A percentile compares a stretch with the other conserved stretches of the same genome.
Evolutionary conservation across 2,329 filamentous ascomycete genomes (phyloP).

Genomic region (Parastagonospora nodorum): DNA sequence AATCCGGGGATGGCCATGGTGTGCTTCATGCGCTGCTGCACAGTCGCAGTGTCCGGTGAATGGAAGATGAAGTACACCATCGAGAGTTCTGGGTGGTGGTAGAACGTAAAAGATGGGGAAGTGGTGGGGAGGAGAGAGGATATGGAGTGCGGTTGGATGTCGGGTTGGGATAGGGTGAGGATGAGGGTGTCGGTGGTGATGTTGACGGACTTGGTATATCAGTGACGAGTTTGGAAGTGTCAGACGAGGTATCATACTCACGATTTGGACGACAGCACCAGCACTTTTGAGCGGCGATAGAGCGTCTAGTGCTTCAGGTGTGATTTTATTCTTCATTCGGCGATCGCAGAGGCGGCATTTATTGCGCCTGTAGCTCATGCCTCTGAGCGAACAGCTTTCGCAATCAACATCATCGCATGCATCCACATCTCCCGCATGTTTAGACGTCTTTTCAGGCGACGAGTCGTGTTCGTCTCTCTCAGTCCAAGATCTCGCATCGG

Average conservation of each 20-base stretch:
- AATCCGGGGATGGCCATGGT: conserved; percentile 36
- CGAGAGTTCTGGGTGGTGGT: conserved; percentile 18
- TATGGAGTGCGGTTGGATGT: conserved; percentile 7
- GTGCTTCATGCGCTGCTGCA: conserved; percentile 36
- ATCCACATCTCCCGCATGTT: not conserved
- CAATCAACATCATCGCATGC: not conserved
- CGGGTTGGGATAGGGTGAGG: conserved; percentile 8
- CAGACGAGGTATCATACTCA: conserved; percentile 3
- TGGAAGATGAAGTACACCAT: conserved; percentile 33
- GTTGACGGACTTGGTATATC: conserved; percentile 20
- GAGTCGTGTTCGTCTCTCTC: conserved; percentile 12
- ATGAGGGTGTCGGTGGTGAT: conserved; percentile 19
- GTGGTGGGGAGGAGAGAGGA: conserved; percentile 13
- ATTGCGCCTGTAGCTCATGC: conserved; percentile 28
- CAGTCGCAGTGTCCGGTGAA: conserved; percentile 26
- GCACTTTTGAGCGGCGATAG: conserved; percentile 13
- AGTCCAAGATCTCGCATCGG: conserved; percentile 30
- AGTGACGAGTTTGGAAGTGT: not conserved
- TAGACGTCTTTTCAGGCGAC: not conserved
- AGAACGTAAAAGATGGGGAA: conserved; percentile 35
- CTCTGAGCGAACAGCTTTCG: conserved; percentile 2
- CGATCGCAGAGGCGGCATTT: conserved; percentile 38
- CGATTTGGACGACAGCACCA: conserved; percentile 28
- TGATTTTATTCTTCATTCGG: conserved; percentile 38
- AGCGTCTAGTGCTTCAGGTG: conserved; percentile 18